Evolutionary conservation across 2,329 filamentous ascomycete species (phyloP).

Genomic region (Stagonosporopsis rhizophila): DNA sequence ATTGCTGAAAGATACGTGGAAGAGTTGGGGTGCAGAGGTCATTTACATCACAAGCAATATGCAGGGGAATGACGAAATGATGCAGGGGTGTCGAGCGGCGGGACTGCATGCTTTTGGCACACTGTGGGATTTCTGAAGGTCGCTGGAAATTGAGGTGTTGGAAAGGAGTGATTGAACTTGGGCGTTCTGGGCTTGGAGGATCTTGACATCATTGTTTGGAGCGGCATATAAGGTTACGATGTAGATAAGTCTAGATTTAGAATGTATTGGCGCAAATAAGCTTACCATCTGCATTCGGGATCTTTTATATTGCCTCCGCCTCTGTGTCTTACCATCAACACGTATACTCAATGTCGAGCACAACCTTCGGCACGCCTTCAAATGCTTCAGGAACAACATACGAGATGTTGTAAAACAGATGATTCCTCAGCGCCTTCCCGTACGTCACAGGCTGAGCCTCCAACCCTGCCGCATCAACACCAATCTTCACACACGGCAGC

Average conservation of each 20-base stretch:
- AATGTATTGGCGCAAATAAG: neutral
- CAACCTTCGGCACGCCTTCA: conserved; percentile 49
- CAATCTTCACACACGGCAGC: conserved; percentile 50
- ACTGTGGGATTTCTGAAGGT: conserved; percentile 42
- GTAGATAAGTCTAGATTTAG: conserved; percentile 9
- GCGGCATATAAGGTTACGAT: neutral
- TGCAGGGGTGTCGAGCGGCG: conserved; percentile 42
- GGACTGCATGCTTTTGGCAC: conserved; percentile 47
- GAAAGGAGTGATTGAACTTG: neutral
- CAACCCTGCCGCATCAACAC: conserved; percentile 50
- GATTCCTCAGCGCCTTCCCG: conserved; percentile 49
- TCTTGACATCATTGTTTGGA: neutral
- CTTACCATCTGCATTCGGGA: neutral
- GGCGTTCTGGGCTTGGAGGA: neutral
- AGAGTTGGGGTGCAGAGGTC: conserved; percentile 42
- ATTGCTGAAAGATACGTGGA: conserved; percentile 44
- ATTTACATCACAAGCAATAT: conserved; percentile 48
- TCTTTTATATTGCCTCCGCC: neutral
- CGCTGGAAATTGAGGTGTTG: neutral
- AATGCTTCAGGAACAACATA: conserved; percentile 54
- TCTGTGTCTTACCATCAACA: conserved; percentile 33
- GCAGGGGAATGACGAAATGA: conserved; percentile 49
- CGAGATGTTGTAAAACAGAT: conserved; percentile 57
- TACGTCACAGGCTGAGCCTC: conserved; percentile 49
- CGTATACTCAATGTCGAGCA: conserved; percentile 45